Base-by-base conservation (phyloP, 2,329 filamentous ascomycete genomes). In the Diplodia intermedia region DNA sequence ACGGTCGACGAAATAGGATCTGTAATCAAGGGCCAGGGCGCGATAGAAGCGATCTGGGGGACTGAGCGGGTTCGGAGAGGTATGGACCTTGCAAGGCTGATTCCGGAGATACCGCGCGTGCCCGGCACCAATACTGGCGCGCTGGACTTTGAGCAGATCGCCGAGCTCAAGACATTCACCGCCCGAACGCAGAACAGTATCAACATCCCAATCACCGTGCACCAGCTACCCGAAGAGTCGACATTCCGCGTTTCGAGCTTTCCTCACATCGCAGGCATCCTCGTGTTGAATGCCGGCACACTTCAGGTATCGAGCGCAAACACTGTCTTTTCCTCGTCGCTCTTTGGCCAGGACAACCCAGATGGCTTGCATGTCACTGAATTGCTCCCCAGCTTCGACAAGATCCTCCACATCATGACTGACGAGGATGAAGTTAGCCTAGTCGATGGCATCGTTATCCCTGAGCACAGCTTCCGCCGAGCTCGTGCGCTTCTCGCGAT, bases 241-340 rank as follows among this genome's bases (percentile, higher is more conserved):
- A 89, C 92, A 71, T 86, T 99, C 71, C 89, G 92, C 63, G 87
- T 99, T 53, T 97, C 94, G 18, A 97, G 93, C 76, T 97, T 97
- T 71, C 95, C 95, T 18, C 94, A 99, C 76, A 97, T 99, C 79
- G 95, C 95, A 67, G 95, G 95, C 60, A 97, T 99, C 74, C 89
- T 99, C 75, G 94, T 99, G 9, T 85, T 99, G 14, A 90, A 91
- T n/a, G 90, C 94, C 1, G 82, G 88, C 36, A 89, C 86, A 0
- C 85, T 98, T 71, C 87, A 88, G 61, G 91, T 99, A 73, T 91
- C 91, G 76, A 97, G 94, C 80, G 95, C 94, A 9, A 99, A 99
- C 78, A 92, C 93, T 3, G 94, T 96, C 23, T 98, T 99, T 76
- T 96, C 92, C 8, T 91, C 92, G 7, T 93, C 94, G 0, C 84